phyloP scores from a whole-genome alignment of 768 basidiomycete species.

The Phaeolepiota aurea region DNA sequence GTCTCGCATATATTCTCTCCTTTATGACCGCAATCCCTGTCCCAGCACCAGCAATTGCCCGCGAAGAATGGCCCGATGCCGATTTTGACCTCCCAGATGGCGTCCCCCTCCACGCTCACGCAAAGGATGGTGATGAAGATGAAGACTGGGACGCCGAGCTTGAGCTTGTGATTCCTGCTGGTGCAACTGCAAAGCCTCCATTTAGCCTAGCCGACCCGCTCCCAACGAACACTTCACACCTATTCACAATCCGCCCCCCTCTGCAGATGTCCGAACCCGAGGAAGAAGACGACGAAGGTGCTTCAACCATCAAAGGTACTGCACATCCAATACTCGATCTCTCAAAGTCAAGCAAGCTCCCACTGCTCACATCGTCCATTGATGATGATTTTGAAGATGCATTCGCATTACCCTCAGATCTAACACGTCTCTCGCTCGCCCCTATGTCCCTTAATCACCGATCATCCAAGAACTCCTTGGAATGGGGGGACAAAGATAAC shows the following conservation, averaged over 20 bases:
- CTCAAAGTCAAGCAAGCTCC: conserved; percentile 24
- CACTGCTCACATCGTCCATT: conserved; percentile 27
- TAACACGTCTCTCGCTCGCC: conserved; percentile 76
- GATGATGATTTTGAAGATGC: conserved; percentile 83
- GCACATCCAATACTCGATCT: conserved; percentile 22
- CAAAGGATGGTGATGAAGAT: conserved; percentile 54
- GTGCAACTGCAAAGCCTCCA: background rate
- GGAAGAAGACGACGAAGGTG: conserved; percentile 70
- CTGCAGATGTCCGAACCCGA: conserved; percentile 30
- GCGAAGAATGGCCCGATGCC: conserved; percentile 82
- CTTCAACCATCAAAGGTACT: conserved; percentile 70
- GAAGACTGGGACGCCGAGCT: conserved; percentile 80
- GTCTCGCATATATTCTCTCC: background rate
- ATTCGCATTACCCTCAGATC: conserved; percentile 72
- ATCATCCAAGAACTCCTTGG: conserved; percentile 75
- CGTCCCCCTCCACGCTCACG: conserved; percentile 54
- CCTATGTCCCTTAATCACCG: conserved; percentile 70
- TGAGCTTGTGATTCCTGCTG: conserved; percentile 37
- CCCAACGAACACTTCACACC: conserved; percentile 29
- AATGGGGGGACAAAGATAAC: conserved; percentile 81
- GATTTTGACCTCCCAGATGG: conserved; percentile 84
- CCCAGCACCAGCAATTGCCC: conserved; percentile 40
- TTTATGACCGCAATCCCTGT: conserved; percentile 55
- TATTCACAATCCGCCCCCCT: conserved; percentile 64
- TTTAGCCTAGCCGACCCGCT: no score